Base-by-base conservation (phyloP, 1,284 basidiomycete species). In the Irpex rosettiformis region DNA sequence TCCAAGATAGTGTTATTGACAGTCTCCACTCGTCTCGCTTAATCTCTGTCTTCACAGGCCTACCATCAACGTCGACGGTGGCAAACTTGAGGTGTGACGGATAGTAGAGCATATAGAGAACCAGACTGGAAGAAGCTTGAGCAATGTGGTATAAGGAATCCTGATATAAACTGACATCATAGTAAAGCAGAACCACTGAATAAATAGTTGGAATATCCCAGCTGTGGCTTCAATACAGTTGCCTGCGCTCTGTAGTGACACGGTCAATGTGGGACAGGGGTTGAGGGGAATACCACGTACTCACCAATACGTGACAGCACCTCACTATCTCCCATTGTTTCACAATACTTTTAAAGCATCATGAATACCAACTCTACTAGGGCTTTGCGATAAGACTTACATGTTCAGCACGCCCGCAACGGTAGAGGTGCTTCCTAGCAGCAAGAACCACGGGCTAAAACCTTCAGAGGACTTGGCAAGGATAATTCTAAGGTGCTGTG, bases 91-190 rank as follows among this genome's bases (percentile, higher is more conserved):
- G 84, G 64, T 92, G 85, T 10, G 79, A 74, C 0, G 96, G 96
- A 69, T 94, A 99, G 79, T 96, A 99, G 49, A 91, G 76, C 73
- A 99, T 89, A 75, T 93, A 99, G 2, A 98, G 83, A 1, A 95
- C 81, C 59, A 97, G 80, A 52, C 94, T 97, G 66, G 18, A 11
- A 29, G 3, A 51, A 18, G n/a, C 21, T 49, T 40, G 22, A n/a
- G 10, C 21, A 57, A n/a, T n/a, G 6, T 21, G 4, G 5, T 24
- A 18, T 10, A 28, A 56, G 29, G 51, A 11, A 47, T 18, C 7
- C 10, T 18, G 22, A 7, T 21, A 43, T 21, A 42, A 3, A 80
- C 90, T 62, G 64, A 96, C 95, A 98, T 87, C 60, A 91, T 63
- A 13, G 82, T 85, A 74, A 98, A 98, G 63, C 95, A 79, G 47